phyloP scores from a whole-genome alignment of 164 flowering plant species.

The Vitis rupestris region DNA sequence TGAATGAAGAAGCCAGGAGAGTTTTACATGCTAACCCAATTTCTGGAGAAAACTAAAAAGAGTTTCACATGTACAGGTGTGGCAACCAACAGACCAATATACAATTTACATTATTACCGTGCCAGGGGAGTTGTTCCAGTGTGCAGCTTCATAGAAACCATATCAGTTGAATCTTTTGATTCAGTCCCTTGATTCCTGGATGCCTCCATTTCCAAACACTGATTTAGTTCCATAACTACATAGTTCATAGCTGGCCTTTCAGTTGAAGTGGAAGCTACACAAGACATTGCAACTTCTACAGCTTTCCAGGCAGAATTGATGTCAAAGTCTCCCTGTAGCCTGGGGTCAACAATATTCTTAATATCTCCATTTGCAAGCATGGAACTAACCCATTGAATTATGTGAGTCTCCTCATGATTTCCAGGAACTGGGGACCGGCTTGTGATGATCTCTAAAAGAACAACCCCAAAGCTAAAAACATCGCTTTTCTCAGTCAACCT shows the following conservation, averaged over 20 bases:
- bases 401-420: conserved; percentile 11
- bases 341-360: conserved; percentile 33
- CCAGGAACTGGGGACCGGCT: conserved; percentile 29
- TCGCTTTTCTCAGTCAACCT: conserved; percentile 52
- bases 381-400: conserved; percentile 32
- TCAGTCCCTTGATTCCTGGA: background rate
- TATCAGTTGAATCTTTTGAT: background rate
- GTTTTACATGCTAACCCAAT: too few relatives aligned
- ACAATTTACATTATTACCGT: background rate
- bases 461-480: conserved; percentile 56
- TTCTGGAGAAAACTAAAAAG: too few relatives aligned
- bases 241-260: conserved; percentile 41
- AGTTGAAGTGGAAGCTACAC: conserved; percentile 21
- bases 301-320: conserved; percentile 43
- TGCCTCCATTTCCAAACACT: conserved; percentile 31
- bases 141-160: background rate
- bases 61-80: too few relatives aligned
- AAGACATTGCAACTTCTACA: conserved; percentile 43
- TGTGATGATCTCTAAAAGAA: conserved; percentile 49
- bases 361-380: conserved; percentile 41
- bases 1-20: too few relatives aligned
- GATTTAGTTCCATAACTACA: conserved; percentile 29
- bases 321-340: conserved; percentile 29
- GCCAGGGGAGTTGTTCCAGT: background rate
- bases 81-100: background rate